These are phyloP conservation scores for Aspergillus fructus DNA, from an alignment of 2,329 filamentous ascomycete species.

Conservation along the genomic window DNA sequence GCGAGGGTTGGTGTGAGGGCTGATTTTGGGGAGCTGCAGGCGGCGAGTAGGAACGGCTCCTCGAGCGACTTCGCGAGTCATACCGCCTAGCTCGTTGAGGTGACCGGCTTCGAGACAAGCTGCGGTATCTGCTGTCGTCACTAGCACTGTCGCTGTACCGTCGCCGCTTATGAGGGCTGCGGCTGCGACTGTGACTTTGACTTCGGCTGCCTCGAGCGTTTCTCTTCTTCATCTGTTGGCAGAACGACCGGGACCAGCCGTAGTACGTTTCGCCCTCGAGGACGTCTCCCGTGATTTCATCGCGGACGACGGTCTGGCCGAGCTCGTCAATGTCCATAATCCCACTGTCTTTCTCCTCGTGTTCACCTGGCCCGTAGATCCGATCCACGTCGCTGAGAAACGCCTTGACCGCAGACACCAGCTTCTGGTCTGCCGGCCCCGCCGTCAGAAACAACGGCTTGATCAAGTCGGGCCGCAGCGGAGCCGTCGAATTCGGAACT, in stretches of 20 bases:
- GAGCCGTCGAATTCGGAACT: constrained; percentile 69
- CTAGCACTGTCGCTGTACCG: constrained; percentile 42
- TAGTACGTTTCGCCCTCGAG: constrained; percentile 75
- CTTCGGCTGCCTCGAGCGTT: constrained; percentile 40
- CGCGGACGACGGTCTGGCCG: constrained; percentile 65
- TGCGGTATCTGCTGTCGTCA: constrained; percentile 29
- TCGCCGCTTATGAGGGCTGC: constrained; percentile 43
- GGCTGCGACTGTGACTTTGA: constrained; percentile 44
- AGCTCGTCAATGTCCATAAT: constrained; percentile 70
- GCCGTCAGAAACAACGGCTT: constrained; percentile 69
- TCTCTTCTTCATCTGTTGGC: constrained; percentile 70
- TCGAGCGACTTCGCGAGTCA: constrained; percentile 29
- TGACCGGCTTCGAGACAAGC: constrained; percentile 31
- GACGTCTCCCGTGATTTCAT: constrained; percentile 66
- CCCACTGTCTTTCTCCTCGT: constrained; percentile 48
- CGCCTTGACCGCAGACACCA: constrained; percentile 67
- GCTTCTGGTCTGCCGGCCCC: constrained; percentile 65
- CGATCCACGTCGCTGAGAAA: constrained; percentile 69
- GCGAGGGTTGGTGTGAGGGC: background rate
- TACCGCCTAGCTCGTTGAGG: constrained; percentile 22
- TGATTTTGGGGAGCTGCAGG: constrained; percentile 10
- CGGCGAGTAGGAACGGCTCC: constrained; percentile 37
- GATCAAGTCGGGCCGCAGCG: constrained; percentile 70
- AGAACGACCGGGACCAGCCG: constrained; percentile 81
- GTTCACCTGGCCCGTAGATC: constrained; percentile 61